Percentiles rank a stretch among this genome's conserved stretches.
phyloP scores from a whole-genome alignment of 2,329 filamentous ascomycete genomes.

The Zasmidium angulare region DNA sequence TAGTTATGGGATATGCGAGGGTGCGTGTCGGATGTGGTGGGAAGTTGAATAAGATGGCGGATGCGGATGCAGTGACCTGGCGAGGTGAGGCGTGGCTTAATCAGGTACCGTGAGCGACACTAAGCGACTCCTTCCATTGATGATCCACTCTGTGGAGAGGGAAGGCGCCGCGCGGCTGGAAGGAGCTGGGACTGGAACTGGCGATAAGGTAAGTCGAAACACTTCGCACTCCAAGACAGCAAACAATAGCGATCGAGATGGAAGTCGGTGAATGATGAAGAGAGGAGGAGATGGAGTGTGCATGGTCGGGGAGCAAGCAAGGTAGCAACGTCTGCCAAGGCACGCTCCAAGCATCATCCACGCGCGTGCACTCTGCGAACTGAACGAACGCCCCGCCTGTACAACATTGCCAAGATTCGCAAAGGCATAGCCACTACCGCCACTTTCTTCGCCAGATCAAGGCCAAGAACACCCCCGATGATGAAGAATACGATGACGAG shows the following conservation, averaged over 20 bases:
- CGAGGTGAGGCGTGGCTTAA: not conserved
- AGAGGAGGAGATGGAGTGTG: not conserved
- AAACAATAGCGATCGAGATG: too few species aligned
- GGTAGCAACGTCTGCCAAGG: not conserved
- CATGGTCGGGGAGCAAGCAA: not conserved
- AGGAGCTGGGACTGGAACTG: too few species aligned
- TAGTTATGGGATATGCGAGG: not conserved
- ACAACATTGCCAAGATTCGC: not conserved
- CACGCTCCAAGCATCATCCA: not conserved
- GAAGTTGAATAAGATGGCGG: not conserved
- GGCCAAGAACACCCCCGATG: not conserved
- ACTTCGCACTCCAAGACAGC: too few species aligned
- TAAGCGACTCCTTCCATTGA: slow-evolving; percentile 1
- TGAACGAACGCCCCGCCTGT: not conserved
- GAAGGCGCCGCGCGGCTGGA: not conserved
- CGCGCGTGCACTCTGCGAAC: not conserved
- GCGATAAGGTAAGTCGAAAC: too few species aligned
- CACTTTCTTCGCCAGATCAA: too few species aligned
- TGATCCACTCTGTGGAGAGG: not conserved
- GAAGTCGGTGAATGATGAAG: too few species aligned
- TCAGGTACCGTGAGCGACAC: slow-evolving; percentile 1
- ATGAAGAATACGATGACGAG: not conserved
- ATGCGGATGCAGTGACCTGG: not conserved
- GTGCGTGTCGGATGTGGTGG: slow-evolving; percentile 6
- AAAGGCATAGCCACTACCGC: not conserved